Conservation (phyloP, 768 basidiomycete genomes). For the Trametes villosa region DNA sequence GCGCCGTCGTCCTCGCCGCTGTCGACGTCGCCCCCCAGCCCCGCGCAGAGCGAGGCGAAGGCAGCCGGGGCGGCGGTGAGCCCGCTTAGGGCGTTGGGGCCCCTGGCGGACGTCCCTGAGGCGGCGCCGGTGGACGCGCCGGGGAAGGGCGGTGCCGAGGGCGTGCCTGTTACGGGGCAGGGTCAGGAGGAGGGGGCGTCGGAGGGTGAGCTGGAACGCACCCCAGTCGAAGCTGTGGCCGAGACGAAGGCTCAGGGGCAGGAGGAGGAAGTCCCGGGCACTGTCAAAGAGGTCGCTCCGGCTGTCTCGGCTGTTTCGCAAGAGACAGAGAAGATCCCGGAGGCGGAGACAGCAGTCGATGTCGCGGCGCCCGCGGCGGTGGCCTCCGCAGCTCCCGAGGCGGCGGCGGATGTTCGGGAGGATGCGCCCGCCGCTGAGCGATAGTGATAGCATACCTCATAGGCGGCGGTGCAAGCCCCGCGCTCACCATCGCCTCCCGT, state of each 20-base stretch:
- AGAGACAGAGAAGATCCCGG: neutral
- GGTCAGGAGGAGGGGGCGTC: no score
- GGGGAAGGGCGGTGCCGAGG: neutral
- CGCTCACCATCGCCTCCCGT: no score
- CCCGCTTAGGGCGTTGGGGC: slow-evolving; percentile 13
- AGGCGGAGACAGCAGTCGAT: neutral
- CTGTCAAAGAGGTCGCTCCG: slow-evolving; percentile 1
- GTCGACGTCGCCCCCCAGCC: slow-evolving; percentile 37
- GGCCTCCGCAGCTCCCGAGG: neutral
- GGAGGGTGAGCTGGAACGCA: neutral
- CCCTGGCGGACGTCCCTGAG: slow-evolving; percentile 6
- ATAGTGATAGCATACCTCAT: slow-evolving; percentile 9
- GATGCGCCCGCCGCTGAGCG: neutral
- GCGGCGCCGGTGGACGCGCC: neutral
- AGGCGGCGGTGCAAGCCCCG: no score
- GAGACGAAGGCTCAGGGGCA: neutral
- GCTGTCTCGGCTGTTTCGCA: neutral
- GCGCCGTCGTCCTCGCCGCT: slow-evolving; percentile 35
- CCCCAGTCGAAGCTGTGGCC: neutral
- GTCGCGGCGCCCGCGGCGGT: neutral
- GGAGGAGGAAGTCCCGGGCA: neutral
- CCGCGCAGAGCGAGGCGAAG: slow-evolving; percentile 26
- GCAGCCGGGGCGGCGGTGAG: slow-evolving; percentile 9
- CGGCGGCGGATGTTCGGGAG: neutral
- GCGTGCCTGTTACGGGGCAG: neutral